Evolutionary conservation across 1,284 basidiomycete species (phyloP).

Genomic region (Phellopilus nigrolimitatus): DNA sequence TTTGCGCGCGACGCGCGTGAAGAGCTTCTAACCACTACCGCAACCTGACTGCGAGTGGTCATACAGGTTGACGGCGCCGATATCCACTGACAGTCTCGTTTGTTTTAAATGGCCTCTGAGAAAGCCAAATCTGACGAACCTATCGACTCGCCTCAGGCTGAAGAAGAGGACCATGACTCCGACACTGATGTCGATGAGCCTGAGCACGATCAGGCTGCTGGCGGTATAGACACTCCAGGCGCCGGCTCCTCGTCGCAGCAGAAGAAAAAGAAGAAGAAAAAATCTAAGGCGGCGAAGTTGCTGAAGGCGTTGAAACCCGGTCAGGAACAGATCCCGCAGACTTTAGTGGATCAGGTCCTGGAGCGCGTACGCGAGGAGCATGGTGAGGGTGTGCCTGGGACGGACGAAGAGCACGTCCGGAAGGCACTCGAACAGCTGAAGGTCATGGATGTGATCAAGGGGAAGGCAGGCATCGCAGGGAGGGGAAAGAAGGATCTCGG

Average conservation of each 20-base stretch:
- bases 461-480: slow-evolving; percentile 64
- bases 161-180: slow-evolving; percentile 27
- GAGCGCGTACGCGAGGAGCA: slow-evolving; percentile 56
- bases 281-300: slow-evolving; percentile 55
- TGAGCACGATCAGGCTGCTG: slow-evolving; percentile 31
- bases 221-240: slow-evolving; percentile 27
- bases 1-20: too few species aligned
- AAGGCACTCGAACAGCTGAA: slow-evolving; percentile 63
- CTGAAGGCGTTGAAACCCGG: slow-evolving; percentile 44
- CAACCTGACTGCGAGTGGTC: too few species aligned
- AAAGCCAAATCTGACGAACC: slow-evolving; percentile 39
- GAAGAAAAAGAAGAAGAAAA: slow-evolving; percentile 77
- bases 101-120: slow-evolving; percentile 28
- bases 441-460: slow-evolving; percentile 68
- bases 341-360: slow-evolving; percentile 54
- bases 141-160: slow-evolving; percentile 31
- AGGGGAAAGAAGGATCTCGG: slow-evolving; percentile 74
- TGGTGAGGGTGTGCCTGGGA: slow-evolving; percentile 41
- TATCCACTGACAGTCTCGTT: too few species aligned
- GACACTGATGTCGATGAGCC: slow-evolving; percentile 24
- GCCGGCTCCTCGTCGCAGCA: slow-evolving; percentile 34
- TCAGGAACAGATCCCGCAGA: slow-evolving; percentile 51
- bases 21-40: too few species aligned
- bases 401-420: slow-evolving; percentile 55
- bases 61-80: too few species aligned